Evolutionary conservation across 108 stramenopile genomes (phyloP), one percentile per base, ranked within the genome.

Genomic region (Pseudonitzschia pungens): DNA sequence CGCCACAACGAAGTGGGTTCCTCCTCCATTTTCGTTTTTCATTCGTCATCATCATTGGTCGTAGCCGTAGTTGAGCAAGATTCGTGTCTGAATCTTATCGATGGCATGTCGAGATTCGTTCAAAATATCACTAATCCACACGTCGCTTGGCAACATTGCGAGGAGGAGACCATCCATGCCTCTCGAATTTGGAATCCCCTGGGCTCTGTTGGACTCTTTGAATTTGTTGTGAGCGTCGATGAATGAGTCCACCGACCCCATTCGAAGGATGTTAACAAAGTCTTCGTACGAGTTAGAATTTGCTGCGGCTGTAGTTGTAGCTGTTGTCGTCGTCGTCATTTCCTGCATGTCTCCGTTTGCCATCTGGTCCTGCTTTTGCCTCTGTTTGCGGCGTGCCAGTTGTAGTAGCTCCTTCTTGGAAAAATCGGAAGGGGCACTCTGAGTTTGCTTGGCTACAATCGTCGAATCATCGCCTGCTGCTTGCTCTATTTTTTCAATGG

Each of bases 51-150:
- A 55, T 22, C 18, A 8, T 22, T n/a, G n/a, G n/a, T 36, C 60
- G 29, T 40, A 4, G 18, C 18, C 40, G 16, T 40, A 62, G n/a
- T 40, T 18, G 15, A 33, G 32, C 18, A 62, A n/a, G 33, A 62
- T 62, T 16, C 18, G 6, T 33, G 27, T 18, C 60, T 62, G 60
- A 40, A 62, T 33, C 33, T 62, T 62, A 16, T 62, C 36, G 60
- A 62, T 18, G 8, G 32, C 60, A 15, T 28, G 33, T 40, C 32
- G 6, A n/a, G 60, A 62, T n/a, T 62, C 60, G 9, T 14, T 33
- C 16, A 62, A 16, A 21, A 62, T 16, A 33, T 62, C 29, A 31
- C 20, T 28, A 9, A n/a, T 18, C 60, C 60, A 62, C 32, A 62
- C 32, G 33, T 40, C 8, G 29, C 4, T 62, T 62, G 60, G 60